Evolutionary conservation across 73 alveolate genomes (phyloP), one percentile per base, ranked within the genome.

Genomic region (Breviolum minutum): DNA sequence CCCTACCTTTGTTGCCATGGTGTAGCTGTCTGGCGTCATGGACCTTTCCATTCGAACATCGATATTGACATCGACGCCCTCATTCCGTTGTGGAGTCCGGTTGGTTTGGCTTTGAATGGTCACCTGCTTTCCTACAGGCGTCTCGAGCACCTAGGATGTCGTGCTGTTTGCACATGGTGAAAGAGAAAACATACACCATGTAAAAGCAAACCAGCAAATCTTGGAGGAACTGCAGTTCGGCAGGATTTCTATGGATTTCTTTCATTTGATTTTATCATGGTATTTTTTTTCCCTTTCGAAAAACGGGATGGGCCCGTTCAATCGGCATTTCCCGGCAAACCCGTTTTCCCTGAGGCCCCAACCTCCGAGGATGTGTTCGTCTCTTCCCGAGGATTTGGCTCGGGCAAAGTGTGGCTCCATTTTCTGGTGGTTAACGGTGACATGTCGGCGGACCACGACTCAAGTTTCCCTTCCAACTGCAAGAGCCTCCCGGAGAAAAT

Each of bases 1-100:
- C 27, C 87, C 87, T 4, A 79, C 87, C 63, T 79, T 16, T 13
- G 17, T 79, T 4, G 87, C 87, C 64, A 79, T 9, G 87, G 26
- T 66, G 24, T 79, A 79, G 87, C 87, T 79, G 63, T 79, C 87
- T 29, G 87, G 87, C 32, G 87, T 79, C 24, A 5, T 11, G 26
- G 64, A 79, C 87, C 87, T 11, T 30, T 79, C 64, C 20, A 32
- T 27, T 12, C 3, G 54, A 40, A 40, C 54, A 66, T 11, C 74
- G 77, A 40, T 3, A 40, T 40, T 40, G 54, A 40, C 54, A 40
- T 40, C 54, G 54, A 40, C 3, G 54, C 54, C 54, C 54, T 40
- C 54, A 40, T 3, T 40, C 54, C 54, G 54, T 40, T 40, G 54
- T 40, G 54, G 54, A 40, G 54, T 40, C 5, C 54, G 54, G 3